Base-by-base conservation (phyloP, 192 early-diverging fungal genomes). In the Pilaira anomala region DNA sequence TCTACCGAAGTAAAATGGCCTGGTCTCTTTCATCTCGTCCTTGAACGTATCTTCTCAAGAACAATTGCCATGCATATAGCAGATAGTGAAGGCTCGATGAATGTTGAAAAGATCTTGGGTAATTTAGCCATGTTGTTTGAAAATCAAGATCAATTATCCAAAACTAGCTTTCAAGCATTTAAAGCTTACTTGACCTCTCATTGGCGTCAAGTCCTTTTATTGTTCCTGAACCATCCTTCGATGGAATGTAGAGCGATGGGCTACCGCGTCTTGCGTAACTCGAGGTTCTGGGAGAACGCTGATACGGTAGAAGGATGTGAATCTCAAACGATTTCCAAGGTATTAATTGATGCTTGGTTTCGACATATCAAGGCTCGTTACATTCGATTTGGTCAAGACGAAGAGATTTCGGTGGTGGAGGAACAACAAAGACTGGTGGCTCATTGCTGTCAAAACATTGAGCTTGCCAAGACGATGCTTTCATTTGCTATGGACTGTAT, bases 211-310 rank as follows among this genome's bases (percentile, higher is more conserved):
- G 70, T 72, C 1, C 25, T 72, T 30, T 60, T 66, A 0, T 44
- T 72, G 9, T 72, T 72, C 29, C 21, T 72, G 12, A 72, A 66
- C n/a, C 64, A 72, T 33, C 70, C 70, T 26, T 62, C 60, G 1
- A 54, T 65, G 44, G 60, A 66, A 42, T 72, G 70, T 49, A 49
- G 70, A 7, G 54, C 50, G 7, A 58, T 66, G 19, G 70, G 70
- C 1, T 72, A 57, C 29, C 64, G 61, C 16, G 46, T 67, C 11
- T 30, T 72, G 36, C 22, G 44, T 3, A 62, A 67, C 26, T 66
- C 64, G 2, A 39, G 53, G 5, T 66, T 72, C 18, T 72, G 70
- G 70, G 30, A 60, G 3, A 51, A 46, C 5, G 13, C 41, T 7
- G 28, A 8, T 6, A 13, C n/a, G 0, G 28, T 28, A 21, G 25